Base-by-base conservation (phyloP, 495 filamentous ascomycete genomes). In the Oidiodendron maius region DNA sequence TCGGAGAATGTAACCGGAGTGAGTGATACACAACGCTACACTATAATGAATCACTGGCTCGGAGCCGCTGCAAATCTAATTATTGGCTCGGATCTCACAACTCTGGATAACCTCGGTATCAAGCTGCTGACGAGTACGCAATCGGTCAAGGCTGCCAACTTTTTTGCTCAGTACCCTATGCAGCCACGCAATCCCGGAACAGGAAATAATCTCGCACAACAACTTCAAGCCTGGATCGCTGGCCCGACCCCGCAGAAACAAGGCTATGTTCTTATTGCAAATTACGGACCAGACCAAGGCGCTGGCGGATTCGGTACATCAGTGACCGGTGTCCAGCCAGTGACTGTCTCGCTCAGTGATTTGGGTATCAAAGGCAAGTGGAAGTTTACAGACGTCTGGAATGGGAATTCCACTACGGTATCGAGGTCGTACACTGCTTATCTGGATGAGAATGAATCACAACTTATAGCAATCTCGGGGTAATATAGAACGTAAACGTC, bases 141-240 rank as follows among this genome's bases (percentile, higher is more conserved):
- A 28, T 51, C 60, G 5, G 42, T 58, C 22, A 52, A 45, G 18
- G 38, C 53, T 18, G 57, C 54, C 1, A 40, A 51, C 16, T 60
- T 62, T 42, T 50, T 50, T 15, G 52, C 53, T 10, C 48, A 44
- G 9, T 53, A 53, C 37, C 56, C 61, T 16, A 64, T 64, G 55
- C 61, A 64, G 35, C 61, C 61, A 12, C 57, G 59, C 5, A 64
- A 59, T 34, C 61, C 60, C 2, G 59, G 51, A 16, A 59, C 45
- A 12, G 60, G 60, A 18, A 46, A 49, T 11, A 52, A 53, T 21
- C 40, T 43, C 15, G 52, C 61, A 11, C 37, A 60, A 41, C 61
- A 64, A 39, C 50, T 64, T 9, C 61, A 64, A 35, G 61, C 61
- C 13, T 64, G 61, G 61, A 56, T 64, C 23, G 61, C 48, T n/a